Conservation (phyloP, 1,139 yeast species). For the Pichia sp. region DNA sequence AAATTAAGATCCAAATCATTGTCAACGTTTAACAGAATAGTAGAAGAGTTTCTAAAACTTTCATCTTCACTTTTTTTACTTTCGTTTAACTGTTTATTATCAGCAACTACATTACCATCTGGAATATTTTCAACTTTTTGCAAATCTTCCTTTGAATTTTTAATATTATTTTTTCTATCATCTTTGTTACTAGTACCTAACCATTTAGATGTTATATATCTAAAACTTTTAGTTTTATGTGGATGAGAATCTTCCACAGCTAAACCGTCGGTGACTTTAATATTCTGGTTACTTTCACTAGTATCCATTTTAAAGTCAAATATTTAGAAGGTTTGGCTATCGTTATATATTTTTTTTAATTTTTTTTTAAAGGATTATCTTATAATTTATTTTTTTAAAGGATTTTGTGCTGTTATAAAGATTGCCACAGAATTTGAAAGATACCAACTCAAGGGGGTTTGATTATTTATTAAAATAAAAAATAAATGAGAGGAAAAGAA, state of each 20-base stretch:
- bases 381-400: no score
- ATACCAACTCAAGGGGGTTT: neutral
- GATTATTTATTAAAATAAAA: neutral
- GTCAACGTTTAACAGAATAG: neutral
- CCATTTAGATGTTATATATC: slow-evolving; percentile 14
- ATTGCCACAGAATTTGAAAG: neutral
- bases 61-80: neutral
- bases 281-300: neutral
- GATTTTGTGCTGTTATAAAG: neutral
- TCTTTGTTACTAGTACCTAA: slow-evolving; percentile 3
- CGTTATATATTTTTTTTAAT: neutral
- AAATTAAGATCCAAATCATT: neutral
- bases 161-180: neutral
- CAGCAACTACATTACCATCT: neutral
- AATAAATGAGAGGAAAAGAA: neutral
- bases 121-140: neutral
- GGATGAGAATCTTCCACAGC: slow-evolving; percentile 4
- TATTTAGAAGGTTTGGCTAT: neutral
- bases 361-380: neutral
- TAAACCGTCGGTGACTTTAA: neutral
- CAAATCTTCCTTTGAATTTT: neutral
- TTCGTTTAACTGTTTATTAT: no score
- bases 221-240: slow-evolving; percentile 5
- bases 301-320: neutral
- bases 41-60: neutral